Conservation (phyloP, 805 yeast species). For the Starmera dryadoides region DNA sequence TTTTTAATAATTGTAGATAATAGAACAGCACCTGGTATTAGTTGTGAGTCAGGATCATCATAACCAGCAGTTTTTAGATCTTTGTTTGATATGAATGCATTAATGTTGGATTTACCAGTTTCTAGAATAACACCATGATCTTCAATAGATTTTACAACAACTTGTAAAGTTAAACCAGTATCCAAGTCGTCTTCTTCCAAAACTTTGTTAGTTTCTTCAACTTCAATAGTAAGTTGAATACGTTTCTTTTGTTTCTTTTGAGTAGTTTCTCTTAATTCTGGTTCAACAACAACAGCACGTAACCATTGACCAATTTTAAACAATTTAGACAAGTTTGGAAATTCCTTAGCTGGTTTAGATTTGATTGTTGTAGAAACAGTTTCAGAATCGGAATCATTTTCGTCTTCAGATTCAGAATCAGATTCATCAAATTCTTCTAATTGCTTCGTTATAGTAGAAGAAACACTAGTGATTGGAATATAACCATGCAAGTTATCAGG, state of each 20-base stretch:
- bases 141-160: conserved; percentile 70
- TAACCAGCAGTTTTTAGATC: conserved; percentile 40
- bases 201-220: conserved; percentile 56
- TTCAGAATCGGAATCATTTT: conserved; percentile 25
- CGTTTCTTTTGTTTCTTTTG: conserved; percentile 42
- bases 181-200: conserved; percentile 60
- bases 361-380: conserved; percentile 17
- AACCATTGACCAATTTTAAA: conserved; percentile 81
- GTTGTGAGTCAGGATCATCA: conserved; percentile 24
- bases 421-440: conserved; percentile 52
- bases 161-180: conserved; percentile 64
- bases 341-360: conserved; percentile 24
- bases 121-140: conserved; percentile 86
- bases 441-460: conserved; percentile 49
- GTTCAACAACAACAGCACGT: conserved; percentile 66
- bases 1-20: conserved; percentile 50
- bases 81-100: conserved; percentile 73
- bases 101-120: conserved; percentile 48
- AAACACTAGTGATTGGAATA: conserved; percentile 67
- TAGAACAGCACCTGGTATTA: conserved; percentile 61
- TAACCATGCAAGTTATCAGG: conserved; percentile 79
- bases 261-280: conserved; percentile 23
- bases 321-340: conserved; percentile 48
- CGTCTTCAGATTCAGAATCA: conserved; percentile 27
- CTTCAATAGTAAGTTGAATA: conserved; percentile 68